Percentiles rank a stretch among this genome's conserved stretches.
Evolutionary conservation across 2,329 filamentous ascomycete species (phyloP).

Genomic region (Leptographium galeiforme): DNA sequence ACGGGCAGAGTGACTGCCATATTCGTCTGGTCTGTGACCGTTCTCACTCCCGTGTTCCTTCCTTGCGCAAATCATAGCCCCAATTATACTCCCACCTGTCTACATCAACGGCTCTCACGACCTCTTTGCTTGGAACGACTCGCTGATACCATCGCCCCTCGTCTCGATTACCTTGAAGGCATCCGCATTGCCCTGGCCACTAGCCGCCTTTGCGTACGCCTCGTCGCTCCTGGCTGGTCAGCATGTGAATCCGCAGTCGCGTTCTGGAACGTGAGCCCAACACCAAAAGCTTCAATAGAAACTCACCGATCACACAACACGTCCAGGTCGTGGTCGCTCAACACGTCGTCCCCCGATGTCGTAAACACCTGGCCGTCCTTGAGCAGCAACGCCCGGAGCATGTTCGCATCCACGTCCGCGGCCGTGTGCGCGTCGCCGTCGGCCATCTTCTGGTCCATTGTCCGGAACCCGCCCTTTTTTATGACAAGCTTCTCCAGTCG

Average conservation of each 20-base stretch:
- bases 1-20: no score
- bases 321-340: conserved; percentile 64
- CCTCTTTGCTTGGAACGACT: conserved; percentile 3
- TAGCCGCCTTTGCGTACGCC: conserved; percentile 59
- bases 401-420: conserved; percentile 42
- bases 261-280: background rate
- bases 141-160: conserved; percentile 35
- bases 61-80: no score
- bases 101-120: no score
- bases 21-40: no score
- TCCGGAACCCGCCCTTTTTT: conserved; percentile 75
- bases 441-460: conserved; percentile 49
- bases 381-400: conserved; percentile 46
- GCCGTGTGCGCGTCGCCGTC: conserved; percentile 23
- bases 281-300: background rate
- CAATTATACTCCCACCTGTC: no score
- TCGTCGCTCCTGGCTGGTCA: conserved; percentile 33
- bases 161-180: conserved; percentile 73
- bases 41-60: no score
- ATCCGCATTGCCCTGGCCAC: conserved; percentile 59
- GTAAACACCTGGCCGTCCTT: conserved; percentile 59
- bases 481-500: conserved; percentile 91
- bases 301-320: conserved; percentile 60
- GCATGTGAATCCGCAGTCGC: background rate
- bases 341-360: conserved; percentile 46